Evolutionary conservation across 1,284 basidiomycete genomes (phyloP), one percentile per base, ranked within the genome.

Genomic region (Xanthoconium separans): DNA sequence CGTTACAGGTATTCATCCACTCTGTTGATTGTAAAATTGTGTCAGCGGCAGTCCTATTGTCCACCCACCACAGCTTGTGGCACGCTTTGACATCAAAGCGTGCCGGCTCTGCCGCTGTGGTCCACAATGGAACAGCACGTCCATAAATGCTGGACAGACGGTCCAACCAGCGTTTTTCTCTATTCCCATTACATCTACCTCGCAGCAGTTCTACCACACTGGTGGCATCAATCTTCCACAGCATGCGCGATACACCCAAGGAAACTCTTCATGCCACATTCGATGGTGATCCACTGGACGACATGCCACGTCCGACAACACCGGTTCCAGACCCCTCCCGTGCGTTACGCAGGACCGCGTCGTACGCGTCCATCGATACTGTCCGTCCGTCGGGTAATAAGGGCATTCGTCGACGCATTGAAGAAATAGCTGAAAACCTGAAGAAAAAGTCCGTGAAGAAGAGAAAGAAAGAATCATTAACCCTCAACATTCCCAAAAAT

Each of bases 331-430:
- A 50, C 11, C 29, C 4, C 34, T 37, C 51, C 45, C 52, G 48
- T 29, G 47, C 48, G 2, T 45, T 66, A 6, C 58, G 45, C 22
- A 66, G 66, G 46, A 62, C 55, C 1, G 18, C 36, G 13, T 68
- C 68, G 5, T 43, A 11, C 43, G 51, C 58, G 8, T 66, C 60
- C 20, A 36, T 65, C 43, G 55, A 61, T 10, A 66, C 60, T 0
- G 20, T 63, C 20, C 37, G 47, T 24, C 50, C 56, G 29, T 20
- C 53, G 24, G 45, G 39, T 3, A 18, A 2, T 4, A 59, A 51
- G 41, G 60, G 61, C n/a, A 7, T 64, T 20, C 59, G 65, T 45
- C 57, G 52, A 30, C 44, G 54, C 49, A 63, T 66, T 41, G n/a
- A 18, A 10, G 53, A 65, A 4, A 63, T 58, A 9, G 52, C 58